Base-by-base conservation (phyloP, 2,329 filamentous ascomycete genomes). In the Aspergillus sp. region DNA sequence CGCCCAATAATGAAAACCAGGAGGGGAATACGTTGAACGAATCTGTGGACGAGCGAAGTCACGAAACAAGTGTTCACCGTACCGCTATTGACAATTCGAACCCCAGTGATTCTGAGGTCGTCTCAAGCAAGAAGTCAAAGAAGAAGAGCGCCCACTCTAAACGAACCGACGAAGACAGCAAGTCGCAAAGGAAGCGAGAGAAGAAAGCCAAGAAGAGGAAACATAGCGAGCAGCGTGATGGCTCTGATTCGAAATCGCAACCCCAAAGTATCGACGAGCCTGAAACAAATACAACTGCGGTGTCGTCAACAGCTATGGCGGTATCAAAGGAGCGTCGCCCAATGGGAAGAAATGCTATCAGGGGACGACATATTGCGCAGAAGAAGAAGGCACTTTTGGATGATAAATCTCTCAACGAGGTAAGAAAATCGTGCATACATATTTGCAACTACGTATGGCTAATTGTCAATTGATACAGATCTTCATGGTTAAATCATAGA, bases 361-460 rank as follows among this genome's bases (percentile, higher is more conserved):
- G 91, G 52, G 82, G 86, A 55, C 78, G 88, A 50, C 88, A 90
- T 66, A 95, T 97, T 59, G 85, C 85, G 47, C 87, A 93, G 58
- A 97, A 97, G 74, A 83, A 82, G 58, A 80, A 84, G 72, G 89
- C 90, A 2, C 79, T 89, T 48, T 78, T 88, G 72, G 86, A 96
- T 65, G 78, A 83, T 42, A 82, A 85, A 60, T 87, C 89, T 9
- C 69, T 97, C 61, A 91, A 90, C 65, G 89, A 96, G 81, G 86
- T 90, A 71, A 66, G 29, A 36, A 34, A 19, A n/a, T 19, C 19
- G 19, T 19, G 19, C 19, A 19, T 19, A 27, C 32, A 12, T 27
- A 12, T 35, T 12, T 28, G 9, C 33, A 29, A 12, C 26, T n/a
- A 3, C 7, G 8, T 3, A 12, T 32, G 36, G 33, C 38, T 33